Base-by-base conservation (phyloP, 2,329 filamentous ascomycete genomes). In the Parastagonospora nodorum region DNA sequence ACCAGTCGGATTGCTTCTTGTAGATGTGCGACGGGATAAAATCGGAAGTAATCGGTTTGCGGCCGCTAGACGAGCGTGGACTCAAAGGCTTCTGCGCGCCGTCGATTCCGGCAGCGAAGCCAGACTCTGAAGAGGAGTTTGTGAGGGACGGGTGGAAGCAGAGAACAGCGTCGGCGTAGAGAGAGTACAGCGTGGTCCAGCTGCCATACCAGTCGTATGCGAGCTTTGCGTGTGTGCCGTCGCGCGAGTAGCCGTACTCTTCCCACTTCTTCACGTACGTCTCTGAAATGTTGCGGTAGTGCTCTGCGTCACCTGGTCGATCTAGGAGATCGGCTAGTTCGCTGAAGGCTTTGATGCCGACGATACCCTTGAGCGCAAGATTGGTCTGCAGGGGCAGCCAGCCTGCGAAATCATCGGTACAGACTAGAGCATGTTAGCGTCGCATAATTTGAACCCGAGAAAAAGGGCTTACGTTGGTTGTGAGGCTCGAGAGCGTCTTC, bases 121-220 rank as follows among this genome's bases (percentile, higher is more conserved):
- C 31, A 31, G 51, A 39, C n/a, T 32, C 32, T 11, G 50, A 48
- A 39, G 50, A 50, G 37, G 66, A 37, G 31, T 75, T 68, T 4
- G 78, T 78, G 49, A 75, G 75, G 24, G 79, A 77, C 27, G 84
- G 79, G 64, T 92, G 89, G 78, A 94, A 94, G 75, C 90, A 94
- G 30, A 94, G 83, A 16, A 93, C 79, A 27, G 84, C 84, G 74
- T 95, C 90, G 11, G 87, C 85, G 74, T 90, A 96, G 24, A 95
- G 81, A 67, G 92, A 93, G 78, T 96, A 96, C 31, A 95, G 81
- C 0, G 88, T 91, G 6, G 89, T 91, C 88, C 89, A 92, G 43
- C 87, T 90, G 11, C 88, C 88, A 58, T 88, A 88, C 79, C 88
- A 86, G 67, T 90, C 82, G 74, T 96, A 96, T 9, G 88, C 84